Conservation (phyloP, 2,329 filamentous ascomycete genomes). For the Parascedosporium putredinis region DNA sequence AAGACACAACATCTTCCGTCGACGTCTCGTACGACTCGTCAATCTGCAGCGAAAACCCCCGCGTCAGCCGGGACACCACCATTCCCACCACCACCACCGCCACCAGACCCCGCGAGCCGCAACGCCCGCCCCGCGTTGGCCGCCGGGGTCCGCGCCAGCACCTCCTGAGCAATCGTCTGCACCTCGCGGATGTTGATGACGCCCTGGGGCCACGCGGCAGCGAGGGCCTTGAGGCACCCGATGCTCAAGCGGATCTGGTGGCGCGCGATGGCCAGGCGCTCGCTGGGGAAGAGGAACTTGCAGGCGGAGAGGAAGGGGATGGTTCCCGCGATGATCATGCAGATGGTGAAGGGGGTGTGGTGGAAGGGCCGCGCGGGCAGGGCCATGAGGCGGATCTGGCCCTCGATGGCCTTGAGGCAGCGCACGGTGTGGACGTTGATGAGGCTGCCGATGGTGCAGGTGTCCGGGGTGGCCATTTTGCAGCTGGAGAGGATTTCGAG, state of each 20-base stretch:
- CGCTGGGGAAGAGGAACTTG: constrained; percentile 21
- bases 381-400: constrained; percentile 26
- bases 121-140: background rate
- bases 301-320: constrained; percentile 27
- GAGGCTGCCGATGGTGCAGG: constrained; percentile 13
- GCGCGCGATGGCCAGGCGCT: constrained; percentile 23
- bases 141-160: constrained; percentile 12
- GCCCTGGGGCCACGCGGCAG: constrained; percentile 25
- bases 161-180: constrained; percentile 26
- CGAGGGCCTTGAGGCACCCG: constrained; percentile 27
- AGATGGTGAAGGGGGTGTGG: constrained; percentile 29
- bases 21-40: background rate
- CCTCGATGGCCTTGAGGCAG: constrained; percentile 25
- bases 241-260: constrained; percentile 30
- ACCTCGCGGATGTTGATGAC: constrained; percentile 26
- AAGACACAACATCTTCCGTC: background rate
- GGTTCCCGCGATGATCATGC: constrained; percentile 28
- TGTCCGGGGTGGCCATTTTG: constrained; percentile 13
- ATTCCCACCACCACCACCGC: background rate
- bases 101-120: too few relatives aligned
- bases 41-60: background rate
- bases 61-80: background rate
- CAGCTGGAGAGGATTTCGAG: constrained; percentile 29
- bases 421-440: constrained; percentile 28
- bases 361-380: constrained; percentile 22